Evolutionary conservation across 495 filamentous ascomycete species (phyloP).

Genomic region (Chaetomium fimeti): DNA sequence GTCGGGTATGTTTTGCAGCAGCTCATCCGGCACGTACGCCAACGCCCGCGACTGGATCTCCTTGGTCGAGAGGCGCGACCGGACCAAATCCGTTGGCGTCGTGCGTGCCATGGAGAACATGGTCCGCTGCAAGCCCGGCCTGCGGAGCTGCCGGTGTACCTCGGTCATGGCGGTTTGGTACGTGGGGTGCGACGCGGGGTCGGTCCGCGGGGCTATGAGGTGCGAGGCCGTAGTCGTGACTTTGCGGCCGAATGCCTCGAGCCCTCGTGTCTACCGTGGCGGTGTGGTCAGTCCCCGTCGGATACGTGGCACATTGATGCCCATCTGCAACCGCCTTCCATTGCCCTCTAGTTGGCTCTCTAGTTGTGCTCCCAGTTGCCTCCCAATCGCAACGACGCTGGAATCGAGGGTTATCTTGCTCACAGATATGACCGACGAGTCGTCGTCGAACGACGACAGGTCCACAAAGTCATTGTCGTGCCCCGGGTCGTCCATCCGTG

Average conservation of each 20-base stretch:
- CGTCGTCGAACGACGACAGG: constrained; percentile 48
- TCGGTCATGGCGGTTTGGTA: constrained; percentile 87
- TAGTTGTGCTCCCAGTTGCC: background rate
- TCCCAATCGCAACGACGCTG: background rate
- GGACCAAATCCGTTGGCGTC: constrained; percentile 85
- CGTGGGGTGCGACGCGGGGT: constrained; percentile 58
- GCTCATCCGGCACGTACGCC: constrained; percentile 84
- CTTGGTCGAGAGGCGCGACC: constrained; percentile 82
- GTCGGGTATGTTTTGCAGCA: constrained; percentile 84
- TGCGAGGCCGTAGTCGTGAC: constrained; percentile 91
- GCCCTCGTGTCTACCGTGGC: constrained; percentile 66
- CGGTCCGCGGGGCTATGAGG: constrained; percentile 69
- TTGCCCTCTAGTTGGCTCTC: background rate
- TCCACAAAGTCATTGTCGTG: constrained; percentile 53
- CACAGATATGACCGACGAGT: constrained; percentile 55
- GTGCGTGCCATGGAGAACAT: constrained; percentile 87
- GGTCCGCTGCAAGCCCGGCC: constrained; percentile 78
- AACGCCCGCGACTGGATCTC: constrained; percentile 96
- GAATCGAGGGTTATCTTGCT: constrained; percentile 16
- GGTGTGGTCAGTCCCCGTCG: constrained; percentile 15
- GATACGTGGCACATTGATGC: background rate
- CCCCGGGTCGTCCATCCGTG: constrained; percentile 56
- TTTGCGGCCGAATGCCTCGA: constrained; percentile 92
- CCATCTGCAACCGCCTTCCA: no score
- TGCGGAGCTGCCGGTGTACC: constrained; percentile 80